A percentile compares a stretch with the other conserved stretches of the same genome.
These are phyloP conservation scores for Dendrobium nobile DNA, from an alignment of 106 monocot genomes.

Conservation along the genomic window DNA sequence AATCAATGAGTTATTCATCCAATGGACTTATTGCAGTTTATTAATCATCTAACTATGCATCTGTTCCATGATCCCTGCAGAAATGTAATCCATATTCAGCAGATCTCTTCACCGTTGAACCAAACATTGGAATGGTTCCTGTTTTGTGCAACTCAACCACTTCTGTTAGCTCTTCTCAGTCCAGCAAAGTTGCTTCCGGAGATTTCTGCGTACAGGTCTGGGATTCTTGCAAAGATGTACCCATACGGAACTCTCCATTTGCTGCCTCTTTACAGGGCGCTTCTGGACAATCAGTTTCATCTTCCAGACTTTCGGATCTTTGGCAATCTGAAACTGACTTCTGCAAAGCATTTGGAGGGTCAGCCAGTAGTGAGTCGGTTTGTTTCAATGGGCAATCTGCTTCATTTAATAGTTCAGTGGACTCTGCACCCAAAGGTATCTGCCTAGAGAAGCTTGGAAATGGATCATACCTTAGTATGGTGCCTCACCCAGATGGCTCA, in stretches of 20 bases:
- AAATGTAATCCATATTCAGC: slow-evolving; percentile 87
- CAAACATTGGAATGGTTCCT: slow-evolving; percentile 45
- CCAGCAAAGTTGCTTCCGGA: slow-evolving; percentile 19
- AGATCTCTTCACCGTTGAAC: slow-evolving; percentile 34
- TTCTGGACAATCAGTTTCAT: slow-evolving; percentile 21
- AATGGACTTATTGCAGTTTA: not conserved
- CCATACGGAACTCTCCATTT: slow-evolving; percentile 68
- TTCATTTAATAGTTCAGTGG: slow-evolving; percentile 43
- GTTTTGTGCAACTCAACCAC: slow-evolving; percentile 59
- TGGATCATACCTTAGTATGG: slow-evolving; percentile 69
- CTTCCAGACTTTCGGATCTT: slow-evolving; percentile 57
- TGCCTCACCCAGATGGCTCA: slow-evolving; percentile 88
- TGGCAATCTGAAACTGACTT: slow-evolving; percentile 85
- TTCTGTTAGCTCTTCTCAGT: slow-evolving; percentile 25
- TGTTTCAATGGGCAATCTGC: slow-evolving; percentile 75
- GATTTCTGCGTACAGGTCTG: slow-evolving; percentile 67
- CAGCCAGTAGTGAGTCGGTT: slow-evolving; percentile 32
- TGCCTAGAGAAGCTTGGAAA: slow-evolving; percentile 81
- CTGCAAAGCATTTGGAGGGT: slow-evolving; percentile 69
- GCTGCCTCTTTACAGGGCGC: slow-evolving; percentile 39
- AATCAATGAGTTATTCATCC: not conserved
- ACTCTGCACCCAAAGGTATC: slow-evolving; percentile 58
- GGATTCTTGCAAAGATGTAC: slow-evolving; percentile 67
- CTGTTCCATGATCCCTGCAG: slow-evolving; percentile 22
- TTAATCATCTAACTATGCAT: not conserved